Evolutionary conservation across 805 yeast species (phyloP).

Genomic region (Candida nanaspora): DNA sequence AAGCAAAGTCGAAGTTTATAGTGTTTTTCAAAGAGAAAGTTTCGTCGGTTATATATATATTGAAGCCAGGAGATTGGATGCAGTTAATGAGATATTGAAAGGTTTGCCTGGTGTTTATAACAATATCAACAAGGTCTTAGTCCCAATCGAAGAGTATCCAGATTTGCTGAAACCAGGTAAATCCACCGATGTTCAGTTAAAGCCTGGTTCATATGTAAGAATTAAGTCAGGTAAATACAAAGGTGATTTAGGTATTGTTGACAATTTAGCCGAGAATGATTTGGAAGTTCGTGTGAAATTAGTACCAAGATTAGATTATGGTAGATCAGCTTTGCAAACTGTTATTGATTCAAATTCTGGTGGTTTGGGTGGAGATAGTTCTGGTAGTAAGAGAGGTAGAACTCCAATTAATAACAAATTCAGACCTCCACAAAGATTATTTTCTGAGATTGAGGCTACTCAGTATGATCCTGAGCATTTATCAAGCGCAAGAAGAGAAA

Average conservation of each 20-base stretch:
- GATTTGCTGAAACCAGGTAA: slow-evolving; percentile 85
- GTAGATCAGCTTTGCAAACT: slow-evolving; percentile 39
- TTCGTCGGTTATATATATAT: slow-evolving; percentile 88
- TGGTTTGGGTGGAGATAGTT: slow-evolving; percentile 9
- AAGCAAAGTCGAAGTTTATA: slow-evolving; percentile 74
- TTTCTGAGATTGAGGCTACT: slow-evolving; percentile 83
- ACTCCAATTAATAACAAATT: slow-evolving; percentile 42
- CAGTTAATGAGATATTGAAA: slow-evolving; percentile 78
- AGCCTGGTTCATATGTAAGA: slow-evolving; percentile 90
- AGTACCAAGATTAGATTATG: slow-evolving; percentile 92
- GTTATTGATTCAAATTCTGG: slow-evolving; percentile 18
- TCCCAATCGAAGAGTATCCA: slow-evolving; percentile 94
- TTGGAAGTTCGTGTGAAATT: slow-evolving; percentile 89
- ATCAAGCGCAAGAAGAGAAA: slow-evolving; percentile 51
- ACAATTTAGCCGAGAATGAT: slow-evolving; percentile 89
- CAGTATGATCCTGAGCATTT: slow-evolving; percentile 72
- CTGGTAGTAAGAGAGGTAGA: slow-evolving; percentile 30
- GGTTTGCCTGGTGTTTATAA: slow-evolving; percentile 85
- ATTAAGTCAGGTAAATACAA: slow-evolving; percentile 86
- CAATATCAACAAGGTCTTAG: slow-evolving; percentile 60
- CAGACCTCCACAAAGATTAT: slow-evolving; percentile 80
- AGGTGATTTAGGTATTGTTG: slow-evolving; percentile 90
- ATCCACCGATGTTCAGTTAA: slow-evolving; percentile 78
- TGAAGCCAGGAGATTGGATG: slow-evolving; percentile 91
- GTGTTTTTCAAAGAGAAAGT: slow-evolving; percentile 91